These are phyloP conservation scores for Quercus lobata DNA, from an alignment of 331 rosid genomes.

Conservation along the genomic window DNA sequence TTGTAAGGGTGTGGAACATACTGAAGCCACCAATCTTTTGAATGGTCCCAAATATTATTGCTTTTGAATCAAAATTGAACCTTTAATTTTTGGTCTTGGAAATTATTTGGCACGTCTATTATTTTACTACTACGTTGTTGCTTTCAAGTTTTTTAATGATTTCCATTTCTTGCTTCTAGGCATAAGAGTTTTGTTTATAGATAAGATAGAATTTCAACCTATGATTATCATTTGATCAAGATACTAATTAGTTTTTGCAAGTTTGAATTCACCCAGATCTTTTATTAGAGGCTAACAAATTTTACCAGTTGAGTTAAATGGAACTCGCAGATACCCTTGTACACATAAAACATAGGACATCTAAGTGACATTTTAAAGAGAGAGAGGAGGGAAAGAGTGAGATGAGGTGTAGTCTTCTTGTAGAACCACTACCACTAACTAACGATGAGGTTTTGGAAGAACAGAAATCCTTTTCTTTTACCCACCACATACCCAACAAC, in stretches of 20 bases:
- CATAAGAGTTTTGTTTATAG: no score
- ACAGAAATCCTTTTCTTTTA: conserved; percentile 14
- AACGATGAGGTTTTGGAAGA: conserved; percentile 58
- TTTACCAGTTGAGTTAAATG: accelerated
- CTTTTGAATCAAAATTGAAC: neutral
- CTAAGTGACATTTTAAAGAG: no score
- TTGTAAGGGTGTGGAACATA: neutral
- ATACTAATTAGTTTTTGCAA: no score
- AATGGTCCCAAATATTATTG: conserved; percentile 23
- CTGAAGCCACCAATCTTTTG: conserved; percentile 30
- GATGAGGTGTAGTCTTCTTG: conserved; percentile 21
- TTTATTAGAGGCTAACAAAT: no score
- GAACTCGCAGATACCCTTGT: neutral
- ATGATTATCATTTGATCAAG: no score
- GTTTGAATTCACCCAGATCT: no score
- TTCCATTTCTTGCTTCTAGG: no score
- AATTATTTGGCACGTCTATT: neutral
- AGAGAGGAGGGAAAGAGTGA: neutral
- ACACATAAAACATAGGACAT: neutral
- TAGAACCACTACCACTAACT: conserved; percentile 67
- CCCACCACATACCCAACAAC: conserved; percentile 49
- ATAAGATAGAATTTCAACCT: no score
- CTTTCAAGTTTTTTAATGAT: no score
- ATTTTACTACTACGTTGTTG: neutral
- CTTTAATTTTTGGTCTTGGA: neutral